Percentiles rank a stretch among this genome's conserved stretches.
phyloP scores from a whole-genome alignment of 2,329 filamentous ascomycete species.

The Xylariaceae sp. region DNA sequence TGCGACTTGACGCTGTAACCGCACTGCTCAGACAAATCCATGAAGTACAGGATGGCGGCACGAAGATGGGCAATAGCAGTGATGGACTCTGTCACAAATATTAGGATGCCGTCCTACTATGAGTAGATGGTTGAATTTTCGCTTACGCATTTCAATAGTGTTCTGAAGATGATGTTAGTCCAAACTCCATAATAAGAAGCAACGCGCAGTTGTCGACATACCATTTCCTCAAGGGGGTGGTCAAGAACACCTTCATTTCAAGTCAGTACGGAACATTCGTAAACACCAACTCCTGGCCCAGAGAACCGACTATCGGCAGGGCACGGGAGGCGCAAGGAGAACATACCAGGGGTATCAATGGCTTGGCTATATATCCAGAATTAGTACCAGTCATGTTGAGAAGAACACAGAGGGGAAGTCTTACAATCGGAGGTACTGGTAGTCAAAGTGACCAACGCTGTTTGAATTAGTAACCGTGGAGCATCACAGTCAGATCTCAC shows the following conservation, averaged over 20 bases:
- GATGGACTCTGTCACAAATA: conserved; percentile 59
- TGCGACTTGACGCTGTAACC: conserved; percentile 91
- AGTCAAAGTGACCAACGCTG: conserved; percentile 87
- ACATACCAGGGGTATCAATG: conserved; percentile 74
- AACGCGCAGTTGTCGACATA: not conserved
- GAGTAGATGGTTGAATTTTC: not conserved
- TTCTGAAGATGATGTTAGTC: conserved; percentile 42
- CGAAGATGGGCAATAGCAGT: conserved; percentile 95
- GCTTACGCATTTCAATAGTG: conserved; percentile 85
- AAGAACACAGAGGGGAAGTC: not conserved
- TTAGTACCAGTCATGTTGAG: conserved; percentile 4
- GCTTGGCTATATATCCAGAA: conserved; percentile 45
- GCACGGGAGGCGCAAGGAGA: not conserved
- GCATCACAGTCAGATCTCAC: not conserved
- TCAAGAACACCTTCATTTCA: conserved; percentile 71
- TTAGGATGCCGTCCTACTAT: not conserved
- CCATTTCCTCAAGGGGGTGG: conserved; percentile 95
- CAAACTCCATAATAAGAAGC: not conserved
- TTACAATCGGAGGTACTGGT: conserved; percentile 72
- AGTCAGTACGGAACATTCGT: conserved; percentile 1
- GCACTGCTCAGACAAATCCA: conserved; percentile 65
- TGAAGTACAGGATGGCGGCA: conserved; percentile 94
- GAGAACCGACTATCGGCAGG: not conserved
- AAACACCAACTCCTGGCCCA: not conserved
- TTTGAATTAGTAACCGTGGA: conserved; percentile 4